Evolutionary conservation across 257 asterid genomes (phyloP), one percentile per base, ranked within the genome.

Genomic region (Phtheirospermum japonicum): DNA sequence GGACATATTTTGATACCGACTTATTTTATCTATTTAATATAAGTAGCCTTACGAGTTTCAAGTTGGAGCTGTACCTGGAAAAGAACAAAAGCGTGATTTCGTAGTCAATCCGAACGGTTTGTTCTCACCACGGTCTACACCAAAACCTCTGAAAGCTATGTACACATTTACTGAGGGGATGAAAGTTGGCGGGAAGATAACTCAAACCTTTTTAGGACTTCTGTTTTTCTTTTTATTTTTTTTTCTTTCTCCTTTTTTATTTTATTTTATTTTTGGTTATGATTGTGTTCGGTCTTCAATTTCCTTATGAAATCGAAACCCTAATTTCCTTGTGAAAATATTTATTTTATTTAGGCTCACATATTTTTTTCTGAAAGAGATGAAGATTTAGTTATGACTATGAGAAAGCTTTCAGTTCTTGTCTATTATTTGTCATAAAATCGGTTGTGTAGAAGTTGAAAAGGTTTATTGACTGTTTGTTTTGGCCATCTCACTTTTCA

Each of bases 181-280:
- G 97, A 92, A 71, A 83, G 96, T 89, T 65, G 98, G 98, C 58
- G 98, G 98, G 46, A 92, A 92, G 98, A 97, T 71, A 74, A 63
- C 10, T 50, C 40, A 20, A 0, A 12, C 8, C 4, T 54, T 37
- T 48, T 48, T 48, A 9, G 10, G 26, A 48, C 23, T 14, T 45
- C 2, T 2, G 7, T 16, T 45, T 16, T 6, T 48, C 54, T 2
- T 36, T 6, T 34, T n/a, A n/a, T 32, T 64, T 12, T 4, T 17
- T 11, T 18, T 40, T 31, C 45, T n/a, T n/a, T n/a, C 17, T 58
- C 20, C 46, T 74, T 42, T 61, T 65, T 37, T 51, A 23, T 36
- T 36, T 36, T 36, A 36, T 36, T 9, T 9, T 36, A 6, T 48
- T 17, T 18, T 48, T 48, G 14, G 26, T 68, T 51, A 33, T 69